Evolutionary conservation across 306 rosid species (phyloP).

Genomic region (Crotalaria pallida): DNA sequence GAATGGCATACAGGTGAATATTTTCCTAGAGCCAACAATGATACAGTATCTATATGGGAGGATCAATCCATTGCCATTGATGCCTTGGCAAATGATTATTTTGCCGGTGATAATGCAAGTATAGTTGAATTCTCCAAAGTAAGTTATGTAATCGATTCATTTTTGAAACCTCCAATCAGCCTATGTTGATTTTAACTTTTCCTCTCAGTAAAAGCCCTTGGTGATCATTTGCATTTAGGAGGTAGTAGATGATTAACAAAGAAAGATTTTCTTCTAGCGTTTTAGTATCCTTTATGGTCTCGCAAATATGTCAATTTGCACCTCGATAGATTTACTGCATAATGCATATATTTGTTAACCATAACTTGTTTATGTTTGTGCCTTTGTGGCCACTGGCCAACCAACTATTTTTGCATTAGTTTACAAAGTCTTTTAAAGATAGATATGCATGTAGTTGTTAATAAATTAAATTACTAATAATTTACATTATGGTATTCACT

Average conservation of each 20-base stretch:
- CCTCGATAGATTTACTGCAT: not conserved
- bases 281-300: not conserved
- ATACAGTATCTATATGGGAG: constrained; percentile 69
- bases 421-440: not conserved
- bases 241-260: not conserved
- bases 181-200: not conserved
- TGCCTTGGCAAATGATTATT: constrained; percentile 65
- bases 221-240: not conserved
- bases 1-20: constrained; percentile 52
- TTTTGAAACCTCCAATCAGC: no score
- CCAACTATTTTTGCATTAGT: not conserved
- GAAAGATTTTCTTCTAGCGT: not conserved
- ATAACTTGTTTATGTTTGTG: not conserved
- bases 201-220: not conserved
- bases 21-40: constrained; percentile 68
- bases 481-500: not conserved
- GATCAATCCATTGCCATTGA: constrained; percentile 70
- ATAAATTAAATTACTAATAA: no score
- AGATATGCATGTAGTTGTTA: no score
- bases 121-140: constrained; percentile 59
- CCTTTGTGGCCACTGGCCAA: no score
- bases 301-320: not conserved
- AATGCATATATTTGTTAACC: no score
- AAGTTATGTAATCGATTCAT: no score
- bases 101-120: constrained; percentile 69